Conservation (phyloP, 192 early-diverging fungal genomes). For the Kappamyces sp. region DNA sequence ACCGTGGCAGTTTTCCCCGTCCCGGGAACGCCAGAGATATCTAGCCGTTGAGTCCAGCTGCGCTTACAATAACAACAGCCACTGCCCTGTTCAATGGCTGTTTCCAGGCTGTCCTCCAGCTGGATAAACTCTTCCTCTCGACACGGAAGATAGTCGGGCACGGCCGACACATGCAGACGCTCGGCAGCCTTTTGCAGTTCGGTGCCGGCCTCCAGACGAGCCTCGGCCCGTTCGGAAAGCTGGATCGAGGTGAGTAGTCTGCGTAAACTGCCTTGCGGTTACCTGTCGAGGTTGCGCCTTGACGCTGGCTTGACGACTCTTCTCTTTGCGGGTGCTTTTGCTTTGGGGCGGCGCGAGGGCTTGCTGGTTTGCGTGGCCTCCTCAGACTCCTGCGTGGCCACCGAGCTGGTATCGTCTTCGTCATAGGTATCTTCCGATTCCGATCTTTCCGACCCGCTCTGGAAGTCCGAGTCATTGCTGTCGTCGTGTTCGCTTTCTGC, state of each 20-base stretch:
- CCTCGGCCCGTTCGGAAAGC: background rate
- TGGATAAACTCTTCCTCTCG: slow-evolving; percentile 86
- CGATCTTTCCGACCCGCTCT: too few relatives aligned
- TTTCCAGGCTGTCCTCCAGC: slow-evolving; percentile 67
- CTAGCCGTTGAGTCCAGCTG: slow-evolving; percentile 27
- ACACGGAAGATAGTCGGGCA: slow-evolving; percentile 88
- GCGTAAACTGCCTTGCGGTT: background rate
- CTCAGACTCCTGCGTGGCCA: too few relatives aligned
- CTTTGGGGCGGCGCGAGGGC: background rate
- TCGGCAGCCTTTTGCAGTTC: slow-evolving; percentile 52
- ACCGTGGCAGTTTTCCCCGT: slow-evolving; percentile 98
- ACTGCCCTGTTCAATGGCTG: slow-evolving; percentile 72
- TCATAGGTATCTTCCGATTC: too few relatives aligned
- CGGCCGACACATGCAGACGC: slow-evolving; percentile 81
- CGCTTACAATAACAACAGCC: slow-evolving; percentile 82
- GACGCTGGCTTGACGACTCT: background rate
- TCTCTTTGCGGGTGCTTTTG: background rate
- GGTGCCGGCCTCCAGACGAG: background rate
- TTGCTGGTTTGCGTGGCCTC: too few relatives aligned
- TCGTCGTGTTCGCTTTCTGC: too few relatives aligned
- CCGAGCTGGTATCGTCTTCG: too few relatives aligned
- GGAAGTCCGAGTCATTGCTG: too few relatives aligned
- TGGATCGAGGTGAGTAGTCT: background rate
- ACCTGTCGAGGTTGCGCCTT: background rate
- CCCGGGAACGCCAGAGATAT: slow-evolving; percentile 93